Conservation (phyloP, 352 stramenopile genomes). For the Globisporangium iwayamae region DNA sequence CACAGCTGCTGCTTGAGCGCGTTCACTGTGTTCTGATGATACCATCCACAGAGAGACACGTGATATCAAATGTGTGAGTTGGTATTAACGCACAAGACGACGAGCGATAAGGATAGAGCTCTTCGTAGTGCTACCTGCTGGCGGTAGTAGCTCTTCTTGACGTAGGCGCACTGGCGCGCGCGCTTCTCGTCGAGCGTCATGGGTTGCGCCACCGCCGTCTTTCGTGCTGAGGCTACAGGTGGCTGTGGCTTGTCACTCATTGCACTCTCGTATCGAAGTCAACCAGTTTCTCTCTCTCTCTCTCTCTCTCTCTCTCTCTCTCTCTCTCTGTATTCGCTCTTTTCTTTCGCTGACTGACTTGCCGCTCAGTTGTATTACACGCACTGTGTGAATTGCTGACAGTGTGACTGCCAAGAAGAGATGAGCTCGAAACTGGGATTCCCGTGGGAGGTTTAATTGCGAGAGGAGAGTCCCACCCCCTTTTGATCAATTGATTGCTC, state of each 20-base stretch:
- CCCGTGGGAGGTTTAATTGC: too few species aligned
- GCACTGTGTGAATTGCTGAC: background rate
- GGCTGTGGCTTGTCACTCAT: background rate
- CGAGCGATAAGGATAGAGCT: background rate
- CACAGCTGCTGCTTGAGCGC: slow-evolving; percentile 25
- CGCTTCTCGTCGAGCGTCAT: slow-evolving; percentile 36
- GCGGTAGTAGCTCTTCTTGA: slow-evolving; percentile 44
- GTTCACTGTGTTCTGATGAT: slow-evolving; percentile 25
- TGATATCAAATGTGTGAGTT: too few species aligned
- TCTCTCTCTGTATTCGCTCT: too few species aligned
- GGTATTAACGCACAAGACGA: background rate
- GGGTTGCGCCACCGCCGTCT: background rate
- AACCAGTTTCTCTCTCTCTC: too few species aligned
- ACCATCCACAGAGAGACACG: background rate
- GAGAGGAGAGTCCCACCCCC: too few species aligned
- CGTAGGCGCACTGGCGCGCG: slow-evolving; percentile 47
- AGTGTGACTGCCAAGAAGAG: background rate
- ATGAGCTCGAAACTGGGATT: too few species aligned
- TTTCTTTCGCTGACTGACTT: too few species aligned
- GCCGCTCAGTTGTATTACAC: too few species aligned
- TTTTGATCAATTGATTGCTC: too few species aligned
- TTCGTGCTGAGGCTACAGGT: background rate
- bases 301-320: too few species aligned
- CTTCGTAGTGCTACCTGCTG: slow-evolving; percentile 21
- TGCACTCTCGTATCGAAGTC: too few species aligned